Evolutionary conservation across 345 rosid species (phyloP), one percentile per base, ranked within the genome.

Genomic region (Eucalyptus pumila): DNA sequence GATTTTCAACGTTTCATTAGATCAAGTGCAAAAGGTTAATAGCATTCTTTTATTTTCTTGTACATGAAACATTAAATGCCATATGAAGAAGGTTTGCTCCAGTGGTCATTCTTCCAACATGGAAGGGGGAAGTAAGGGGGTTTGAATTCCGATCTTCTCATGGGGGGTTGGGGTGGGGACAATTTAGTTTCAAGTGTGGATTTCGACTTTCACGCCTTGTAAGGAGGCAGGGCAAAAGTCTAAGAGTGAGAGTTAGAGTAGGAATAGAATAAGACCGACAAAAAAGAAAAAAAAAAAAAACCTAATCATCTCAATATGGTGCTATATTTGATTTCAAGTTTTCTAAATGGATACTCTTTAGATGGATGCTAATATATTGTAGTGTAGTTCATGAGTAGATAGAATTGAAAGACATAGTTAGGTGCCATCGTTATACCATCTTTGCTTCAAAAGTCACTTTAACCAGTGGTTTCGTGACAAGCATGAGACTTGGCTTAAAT

Each of bases 1-100:
- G 93, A 94, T 9, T 95, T 95, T 88, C 97, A 95, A 56, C 86
- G 56, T 8, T 88, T 85, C 34, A 95, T 95, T 23, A 86, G 97
- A 86, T 87, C 90, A 80, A 90, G 86, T 17, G 91, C 85, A 89
- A 87, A 91, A 49, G 94, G 95, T 95, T 26, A 87, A 93, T 23
- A 3, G 30, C 13, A 30, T 17, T 80, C 32, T 13, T 40, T 81
- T 40, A 40, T 69, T 17, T 69, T 40, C 14, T 34, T 34, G 80
- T 69, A 34, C 19, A 17, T 69, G 37, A 34, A 17, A 69, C 80
- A 69, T 69, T 32, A 69, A 34, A 69, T 69, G 44, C 26, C 56
- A 52, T 3, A 52, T 19, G 56, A 52, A 52, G 9, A 52, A 52
- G 56, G 24, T 52, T 51, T 51, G 56, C 9, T 23, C 4, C 4